Base-by-base conservation (phyloP, 2,329 filamentous ascomycete species). In the Venturia nashicola region DNA sequence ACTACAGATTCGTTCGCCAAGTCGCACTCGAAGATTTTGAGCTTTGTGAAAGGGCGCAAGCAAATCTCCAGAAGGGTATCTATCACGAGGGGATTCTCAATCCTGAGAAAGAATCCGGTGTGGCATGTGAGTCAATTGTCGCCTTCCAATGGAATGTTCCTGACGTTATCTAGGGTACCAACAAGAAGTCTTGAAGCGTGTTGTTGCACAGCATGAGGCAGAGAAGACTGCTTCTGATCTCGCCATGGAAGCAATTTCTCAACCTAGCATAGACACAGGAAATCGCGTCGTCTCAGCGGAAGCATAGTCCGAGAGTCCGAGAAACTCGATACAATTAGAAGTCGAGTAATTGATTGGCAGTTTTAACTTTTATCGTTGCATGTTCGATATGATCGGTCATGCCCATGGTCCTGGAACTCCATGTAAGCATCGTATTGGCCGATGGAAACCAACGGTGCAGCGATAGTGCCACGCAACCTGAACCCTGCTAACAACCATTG, bases 21-120 rank as follows among this genome's bases (percentile, higher is more conserved):
- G 82, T 84, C 3, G 81, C 81, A 0, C 69, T 82, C 65, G 82
- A 84, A 66, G 82, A 84, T 65, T 83, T 77, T 66, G 82, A 83
- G 70, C 72, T 84, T 0, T 84, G 82, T 67, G 82, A 84, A 70
- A 80, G 78, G 61, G 80, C 81, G 1, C 82, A 84, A 68, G 72
- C 73, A 42, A 84, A 84, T 67, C 71, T 84, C 11, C 76, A 80
- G 61, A 77, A 75, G 23, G 82, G 82, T 0, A 76, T 84, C 3
- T 84, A 84, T 68, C 74, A 75, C 2, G 80, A 83, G 66, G 82
- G 82, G 0, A 77, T 83, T 11, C 71, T 84, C 65, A 84, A 84
- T 67, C 80, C 81, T 5, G 72, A 73, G 27, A 83, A 84, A 69
- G 82, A 84, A 69, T 81, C 76, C 61, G 82, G 82, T 0, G 82